A percentile compares a stretch with the other conserved stretches of the same genome.
These are phyloP conservation scores for Edaphochlamys debaryana DNA, from an alignment of 139 green algal genomes.

Conservation along the genomic window DNA sequence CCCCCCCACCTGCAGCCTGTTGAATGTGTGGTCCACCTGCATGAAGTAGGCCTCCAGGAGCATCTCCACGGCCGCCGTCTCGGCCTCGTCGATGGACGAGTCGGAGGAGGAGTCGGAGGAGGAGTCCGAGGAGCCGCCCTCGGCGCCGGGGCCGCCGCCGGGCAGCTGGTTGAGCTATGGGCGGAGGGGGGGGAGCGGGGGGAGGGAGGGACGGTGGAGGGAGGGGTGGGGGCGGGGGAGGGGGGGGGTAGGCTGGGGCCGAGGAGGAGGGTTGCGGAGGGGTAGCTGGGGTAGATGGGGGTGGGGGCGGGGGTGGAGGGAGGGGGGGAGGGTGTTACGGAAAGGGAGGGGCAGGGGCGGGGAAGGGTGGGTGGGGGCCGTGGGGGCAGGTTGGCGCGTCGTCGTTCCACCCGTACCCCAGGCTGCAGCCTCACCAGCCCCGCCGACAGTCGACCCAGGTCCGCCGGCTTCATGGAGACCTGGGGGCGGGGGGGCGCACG, in stretches of 20 bases:
- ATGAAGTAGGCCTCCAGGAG: slow-evolving; percentile 72
- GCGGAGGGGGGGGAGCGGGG: no score
- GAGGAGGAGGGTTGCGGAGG: background rate
- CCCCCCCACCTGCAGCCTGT: slow-evolving; percentile 68
- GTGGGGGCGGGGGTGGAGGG: background rate
- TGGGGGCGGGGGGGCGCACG: no score
- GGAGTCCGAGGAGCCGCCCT: background rate
- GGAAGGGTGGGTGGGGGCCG: no score
- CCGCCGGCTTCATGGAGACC: slow-evolving; percentile 24
- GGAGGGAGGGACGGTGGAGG: no score
- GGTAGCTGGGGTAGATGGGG: no score
- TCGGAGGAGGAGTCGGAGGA: slow-evolving; percentile 2
- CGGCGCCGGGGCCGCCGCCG: background rate
- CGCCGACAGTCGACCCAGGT: slow-evolving; percentile 23
- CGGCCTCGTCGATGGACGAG: slow-evolving; percentile 35
- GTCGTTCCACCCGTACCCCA: no score
- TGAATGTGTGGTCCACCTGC: slow-evolving; percentile 80
- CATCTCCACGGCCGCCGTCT: slow-evolving; percentile 68
- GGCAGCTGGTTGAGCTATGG: no score
- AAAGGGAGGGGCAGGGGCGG: no score
- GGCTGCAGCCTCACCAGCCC: background rate
- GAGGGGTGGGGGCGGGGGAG: no score
- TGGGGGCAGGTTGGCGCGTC: no score
- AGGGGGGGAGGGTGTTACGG: background rate
- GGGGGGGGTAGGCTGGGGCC: no score